Evolutionary conservation across 2,329 filamentous ascomycete genomes (phyloP).

Genomic region (Aspergillus proliferans): DNA sequence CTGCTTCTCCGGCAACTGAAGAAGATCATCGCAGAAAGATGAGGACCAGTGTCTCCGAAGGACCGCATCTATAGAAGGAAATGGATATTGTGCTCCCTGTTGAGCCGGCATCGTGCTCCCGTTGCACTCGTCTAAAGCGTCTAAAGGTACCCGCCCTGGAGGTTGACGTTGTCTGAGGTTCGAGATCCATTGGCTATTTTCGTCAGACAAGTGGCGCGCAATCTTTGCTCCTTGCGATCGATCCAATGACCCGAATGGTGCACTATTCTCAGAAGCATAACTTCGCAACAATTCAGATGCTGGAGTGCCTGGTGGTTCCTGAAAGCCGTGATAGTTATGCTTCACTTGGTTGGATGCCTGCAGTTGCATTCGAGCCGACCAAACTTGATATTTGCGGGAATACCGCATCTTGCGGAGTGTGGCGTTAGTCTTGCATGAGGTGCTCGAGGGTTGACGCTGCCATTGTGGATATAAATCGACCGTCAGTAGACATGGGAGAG

Average conservation of each 20-base stretch:
- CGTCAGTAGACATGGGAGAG: constrained; percentile 12
- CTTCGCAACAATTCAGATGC: constrained; percentile 21
- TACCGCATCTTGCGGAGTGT: background rate
- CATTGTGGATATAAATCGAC: background rate
- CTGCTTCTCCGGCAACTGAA: background rate
- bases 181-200: background rate
- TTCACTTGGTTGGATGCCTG: constrained; percentile 12
- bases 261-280: constrained; percentile 9
- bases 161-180: background rate
- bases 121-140: no score
- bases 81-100: background rate
- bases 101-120: background rate
- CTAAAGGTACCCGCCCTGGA: background rate
- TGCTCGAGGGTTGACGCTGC: background rate
- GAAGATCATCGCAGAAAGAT: background rate
- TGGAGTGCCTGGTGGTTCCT: constrained; percentile 33
- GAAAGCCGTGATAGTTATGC: constrained; percentile 13
- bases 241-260: background rate
- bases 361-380: constrained; percentile 34
- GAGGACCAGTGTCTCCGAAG: background rate
- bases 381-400: constrained; percentile 26
- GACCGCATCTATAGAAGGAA: background rate
- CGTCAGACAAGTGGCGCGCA: background rate
- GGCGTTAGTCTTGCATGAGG: background rate
- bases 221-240: background rate